Evolutionary conservation across 2,329 filamentous ascomycete species (phyloP).

Genomic region (Rutstroemia sp.): DNA sequence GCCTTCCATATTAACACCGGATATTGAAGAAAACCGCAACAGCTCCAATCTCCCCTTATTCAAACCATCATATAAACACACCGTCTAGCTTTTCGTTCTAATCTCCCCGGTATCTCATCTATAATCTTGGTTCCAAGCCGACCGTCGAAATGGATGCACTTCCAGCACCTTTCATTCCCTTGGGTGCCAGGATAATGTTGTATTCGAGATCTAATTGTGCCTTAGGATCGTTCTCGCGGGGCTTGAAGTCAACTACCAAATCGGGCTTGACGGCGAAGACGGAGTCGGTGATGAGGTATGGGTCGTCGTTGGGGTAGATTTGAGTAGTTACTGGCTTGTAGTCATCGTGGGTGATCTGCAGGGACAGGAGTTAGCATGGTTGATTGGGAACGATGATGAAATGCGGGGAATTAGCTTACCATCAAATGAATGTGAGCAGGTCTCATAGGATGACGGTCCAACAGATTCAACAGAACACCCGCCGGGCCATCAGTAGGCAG

Average conservation of each 20-base stretch:
- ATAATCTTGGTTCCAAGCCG: not conserved
- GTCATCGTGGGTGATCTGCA: constrained; percentile 44
- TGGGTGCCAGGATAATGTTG: constrained; percentile 24
- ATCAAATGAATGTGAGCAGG: constrained; percentile 54
- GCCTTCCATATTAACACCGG: too few species aligned
- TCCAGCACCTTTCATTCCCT: constrained; percentile 1
- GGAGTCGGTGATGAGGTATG: constrained; percentile 47
- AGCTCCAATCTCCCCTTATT: too few species aligned
- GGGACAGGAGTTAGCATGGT: not conserved
- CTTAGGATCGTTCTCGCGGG: constrained; percentile 28
- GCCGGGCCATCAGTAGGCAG: constrained; percentile 43
- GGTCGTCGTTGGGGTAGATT: constrained; percentile 63
- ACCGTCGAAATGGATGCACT: not conserved
- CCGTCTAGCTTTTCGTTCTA: not conserved
- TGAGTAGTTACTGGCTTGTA: constrained; percentile 68
- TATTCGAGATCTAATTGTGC: constrained; percentile 31
- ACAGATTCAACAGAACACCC: constrained; percentile 41
- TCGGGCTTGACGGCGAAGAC: constrained; percentile 50
- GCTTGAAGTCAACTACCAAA: constrained; percentile 37
- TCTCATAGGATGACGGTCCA: constrained; percentile 49
- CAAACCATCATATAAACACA: too few species aligned
- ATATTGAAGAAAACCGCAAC: too few species aligned
- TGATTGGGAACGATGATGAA: not conserved
- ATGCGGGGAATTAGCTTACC: constrained; percentile 27
- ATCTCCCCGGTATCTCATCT: too few species aligned